A percentile compares a stretch with the other conserved stretches of the same genome.
Evolutionary conservation across 2,329 filamentous ascomycete genomes (phyloP).

Genomic region (Daldinia sp.): DNA sequence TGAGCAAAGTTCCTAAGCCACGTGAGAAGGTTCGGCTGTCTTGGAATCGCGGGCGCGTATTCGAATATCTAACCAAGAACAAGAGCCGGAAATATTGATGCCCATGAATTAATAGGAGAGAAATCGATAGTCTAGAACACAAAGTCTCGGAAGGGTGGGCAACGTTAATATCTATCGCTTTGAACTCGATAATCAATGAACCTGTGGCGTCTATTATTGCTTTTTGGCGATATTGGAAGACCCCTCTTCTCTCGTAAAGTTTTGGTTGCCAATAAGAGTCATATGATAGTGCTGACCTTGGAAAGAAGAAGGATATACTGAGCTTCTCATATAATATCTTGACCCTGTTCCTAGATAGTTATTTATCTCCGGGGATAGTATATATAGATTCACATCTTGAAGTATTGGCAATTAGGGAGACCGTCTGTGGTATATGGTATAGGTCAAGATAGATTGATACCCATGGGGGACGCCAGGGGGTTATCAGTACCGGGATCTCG

Average conservation of each 20-base stretch:
- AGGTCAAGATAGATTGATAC: constrained; percentile 4
- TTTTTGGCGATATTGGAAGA: constrained; percentile 13
- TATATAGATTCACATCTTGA: neutral
- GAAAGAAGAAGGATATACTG: neutral
- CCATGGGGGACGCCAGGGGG: constrained; percentile 19
- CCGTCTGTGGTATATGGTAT: neutral
- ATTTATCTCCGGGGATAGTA: too few relatives aligned
- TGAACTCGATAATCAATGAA: constrained; percentile 16
- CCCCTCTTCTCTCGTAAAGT: neutral
- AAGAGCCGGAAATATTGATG: constrained; percentile 29
- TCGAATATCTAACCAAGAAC: constrained; percentile 22
- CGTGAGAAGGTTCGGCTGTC: constrained; percentile 17
- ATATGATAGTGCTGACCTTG: neutral
- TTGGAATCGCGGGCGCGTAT: constrained; percentile 18
- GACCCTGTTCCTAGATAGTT: too few relatives aligned
- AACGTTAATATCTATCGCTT: constrained; percentile 20
- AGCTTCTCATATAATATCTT: neutral
- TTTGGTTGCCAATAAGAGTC: neutral
- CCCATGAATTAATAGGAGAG: constrained; percentile 19
- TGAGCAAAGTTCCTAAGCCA: neutral
- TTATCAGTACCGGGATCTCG: constrained; percentile 25
- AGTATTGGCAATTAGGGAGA: neutral
- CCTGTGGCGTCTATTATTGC: constrained; percentile 31
- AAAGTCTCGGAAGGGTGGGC: constrained; percentile 26
- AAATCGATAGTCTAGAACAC: constrained; percentile 33